These are phyloP conservation scores for Amaranthus palmeri DNA, from an alignment of 148 eudicot genomes.

Conservation along the genomic window DNA sequence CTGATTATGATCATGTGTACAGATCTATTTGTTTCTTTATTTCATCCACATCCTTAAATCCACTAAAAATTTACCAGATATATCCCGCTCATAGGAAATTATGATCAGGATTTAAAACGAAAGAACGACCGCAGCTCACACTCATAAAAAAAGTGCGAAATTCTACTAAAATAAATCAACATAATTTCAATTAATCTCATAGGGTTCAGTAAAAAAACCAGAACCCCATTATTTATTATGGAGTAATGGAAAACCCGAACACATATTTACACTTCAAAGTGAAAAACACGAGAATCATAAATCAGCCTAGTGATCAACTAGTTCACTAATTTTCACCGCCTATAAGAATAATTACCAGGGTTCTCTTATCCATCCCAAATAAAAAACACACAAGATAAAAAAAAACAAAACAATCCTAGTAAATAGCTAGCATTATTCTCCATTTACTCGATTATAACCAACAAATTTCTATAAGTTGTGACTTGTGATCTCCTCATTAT, in stretches of 20 bases:
- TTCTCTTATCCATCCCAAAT: not conserved
- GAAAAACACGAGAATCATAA: not conserved
- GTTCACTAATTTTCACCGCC: too few species aligned
- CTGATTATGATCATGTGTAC: not conserved
- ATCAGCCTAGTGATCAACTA: too few species aligned
- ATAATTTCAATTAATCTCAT: constrained; percentile 1
- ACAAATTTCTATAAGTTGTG: not conserved
- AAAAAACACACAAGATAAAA: not conserved
- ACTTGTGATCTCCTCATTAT: not conserved
- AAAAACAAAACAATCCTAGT: not conserved
- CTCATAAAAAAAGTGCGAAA: too few species aligned
- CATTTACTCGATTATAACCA: not conserved
- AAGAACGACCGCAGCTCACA: too few species aligned
- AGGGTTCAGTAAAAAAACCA: constrained; percentile 22
- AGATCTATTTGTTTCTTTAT: not conserved
- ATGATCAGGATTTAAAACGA: too few species aligned
- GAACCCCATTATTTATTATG: not conserved
- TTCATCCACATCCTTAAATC: constrained; percentile 5
- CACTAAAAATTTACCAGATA: not conserved
- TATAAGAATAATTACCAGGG: too few species aligned
- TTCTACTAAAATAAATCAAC: not conserved
- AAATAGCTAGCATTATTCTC: not conserved
- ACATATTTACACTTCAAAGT: constrained; percentile 20
- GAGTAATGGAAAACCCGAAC: not conserved
- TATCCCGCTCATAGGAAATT: not conserved